These are phyloP conservation scores for Xylaria flabelliformis DNA, from an alignment of 495 filamentous ascomycete species.

Conservation along the genomic window DNA sequence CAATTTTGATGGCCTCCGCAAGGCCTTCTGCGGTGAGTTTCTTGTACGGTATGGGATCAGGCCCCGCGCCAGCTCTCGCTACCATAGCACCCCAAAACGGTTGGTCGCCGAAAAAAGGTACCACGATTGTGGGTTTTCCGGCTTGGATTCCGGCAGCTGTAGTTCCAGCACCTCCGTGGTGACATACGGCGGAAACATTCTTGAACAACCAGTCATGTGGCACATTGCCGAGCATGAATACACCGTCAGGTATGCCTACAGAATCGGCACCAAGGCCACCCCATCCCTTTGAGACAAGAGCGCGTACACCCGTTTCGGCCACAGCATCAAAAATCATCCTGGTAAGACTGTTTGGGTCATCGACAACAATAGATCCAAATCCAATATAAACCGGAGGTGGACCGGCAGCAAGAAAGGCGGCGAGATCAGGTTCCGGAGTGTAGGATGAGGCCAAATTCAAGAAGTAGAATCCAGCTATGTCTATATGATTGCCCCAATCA, in stretches of 20 bases:
- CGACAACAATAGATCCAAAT: constrained; percentile 82
- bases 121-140: constrained; percentile 74
- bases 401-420: constrained; percentile 67
- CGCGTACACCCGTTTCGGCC: constrained; percentile 67
- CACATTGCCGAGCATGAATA: constrained; percentile 80
- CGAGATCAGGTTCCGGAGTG: constrained; percentile 66
- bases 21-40: constrained; percentile 68
- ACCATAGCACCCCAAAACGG: constrained; percentile 85
- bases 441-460: constrained; percentile 69
- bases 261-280: constrained; percentile 72
- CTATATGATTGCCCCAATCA: constrained; percentile 76
- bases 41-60: constrained; percentile 72
- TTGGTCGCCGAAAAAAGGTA: constrained; percentile 88
- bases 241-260: constrained; percentile 64
- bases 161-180: constrained; percentile 85
- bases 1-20: constrained; percentile 64
- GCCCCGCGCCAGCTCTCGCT: constrained; percentile 73
- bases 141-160: constrained; percentile 75
- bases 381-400: constrained; percentile 81
- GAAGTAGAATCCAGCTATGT: constrained; percentile 78
- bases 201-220: constrained; percentile 87
- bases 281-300: constrained; percentile 83
- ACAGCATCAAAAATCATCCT: constrained; percentile 73
- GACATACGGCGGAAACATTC: constrained; percentile 75
- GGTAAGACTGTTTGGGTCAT: constrained; percentile 72